Conservation (phyloP, 495 filamentous ascomycete genomes). For the Lophiotrema nucula region DNA sequence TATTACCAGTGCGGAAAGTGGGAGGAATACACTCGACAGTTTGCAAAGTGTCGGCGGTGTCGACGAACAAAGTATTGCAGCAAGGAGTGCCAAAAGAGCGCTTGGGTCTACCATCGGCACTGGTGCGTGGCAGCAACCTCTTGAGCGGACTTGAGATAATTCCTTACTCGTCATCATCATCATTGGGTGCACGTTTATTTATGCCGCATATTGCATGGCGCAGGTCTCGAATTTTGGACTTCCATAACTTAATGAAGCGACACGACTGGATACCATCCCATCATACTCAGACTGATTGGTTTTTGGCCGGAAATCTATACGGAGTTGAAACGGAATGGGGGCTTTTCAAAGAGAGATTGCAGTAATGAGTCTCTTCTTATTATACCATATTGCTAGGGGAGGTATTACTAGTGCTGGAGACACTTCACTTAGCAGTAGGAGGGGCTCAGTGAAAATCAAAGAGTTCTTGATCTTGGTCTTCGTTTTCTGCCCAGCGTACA, state of each 20-base stretch:
- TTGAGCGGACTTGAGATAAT: background rate
- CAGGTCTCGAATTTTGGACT: conserved; percentile 21
- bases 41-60: conserved; percentile 95
- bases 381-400: conserved; percentile 25
- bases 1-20: conserved; percentile 97
- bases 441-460: too few relatives aligned
- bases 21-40: conserved; percentile 94
- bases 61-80: conserved; percentile 98
- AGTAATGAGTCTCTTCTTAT: background rate
- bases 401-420: conserved; percentile 11
- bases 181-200: conserved; percentile 26
- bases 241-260: conserved; percentile 33
- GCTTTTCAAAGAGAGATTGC: background rate
- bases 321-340: conserved; percentile 26
- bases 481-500: too few relatives aligned
- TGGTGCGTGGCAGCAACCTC: conserved; percentile 83
- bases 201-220: conserved; percentile 36
- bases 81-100: conserved; percentile 98
- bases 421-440: conserved; percentile 1
- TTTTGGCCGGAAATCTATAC: conserved; percentile 22
- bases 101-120: conserved; percentile 95
- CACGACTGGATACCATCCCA: conserved; percentile 27
- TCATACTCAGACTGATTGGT: conserved; percentile 24
- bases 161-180: conserved; percentile 20
- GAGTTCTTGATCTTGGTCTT: too few relatives aligned